Evolutionary conservation across 2,329 filamentous ascomycete genomes (phyloP), one percentile per base, ranked within the genome.

Genomic region (Pestalotiopsis sp.): DNA sequence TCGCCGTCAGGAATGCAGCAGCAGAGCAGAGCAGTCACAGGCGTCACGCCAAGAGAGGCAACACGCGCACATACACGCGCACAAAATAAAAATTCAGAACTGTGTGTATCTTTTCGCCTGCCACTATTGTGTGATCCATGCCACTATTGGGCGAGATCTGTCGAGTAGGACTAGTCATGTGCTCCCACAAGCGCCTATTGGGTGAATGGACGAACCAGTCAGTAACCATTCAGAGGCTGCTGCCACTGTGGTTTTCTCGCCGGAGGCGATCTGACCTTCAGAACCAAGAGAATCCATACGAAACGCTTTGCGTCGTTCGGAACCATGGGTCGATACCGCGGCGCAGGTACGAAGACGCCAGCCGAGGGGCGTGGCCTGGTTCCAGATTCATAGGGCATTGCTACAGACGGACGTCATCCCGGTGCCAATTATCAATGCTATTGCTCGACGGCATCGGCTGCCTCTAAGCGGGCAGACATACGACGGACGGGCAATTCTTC

Each of bases 341-440:
- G 36, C 39, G 31, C 36, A 31, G 38, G 23, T n/a, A 65, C 31
- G 38, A 58, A 25, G 36, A 65, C 31, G 41, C 63, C 39, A 65
- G 23, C 11, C 27, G 38, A 38, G 7, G 49, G 63, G 25, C n/a
- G 13, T 25, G 31, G 41, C 25, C 49, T 57, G 63, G 63, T 65
- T 65, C 41, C 23, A 49, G 13, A 23, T 65, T n/a, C 49, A 31
- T 31, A 38, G 20, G 38, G 63, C 63, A 65, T 65, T 65, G 27
- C 63, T 38, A 52, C n/a, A 11, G 41, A n/a, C 14, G 49, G 20
- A 31, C 41, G 63, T 36, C 20, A 65, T 39, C 63, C 63, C 39
- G 45, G 63, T 20, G 52, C 49, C 13, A 45, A 65, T 31, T 17
- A 65, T 65, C 63, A 65, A 65, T 65, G 63, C 63, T 65, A 65